Base-by-base conservation (phyloP, 2,329 filamentous ascomycete species). In the Fusarium sp. region DNA sequence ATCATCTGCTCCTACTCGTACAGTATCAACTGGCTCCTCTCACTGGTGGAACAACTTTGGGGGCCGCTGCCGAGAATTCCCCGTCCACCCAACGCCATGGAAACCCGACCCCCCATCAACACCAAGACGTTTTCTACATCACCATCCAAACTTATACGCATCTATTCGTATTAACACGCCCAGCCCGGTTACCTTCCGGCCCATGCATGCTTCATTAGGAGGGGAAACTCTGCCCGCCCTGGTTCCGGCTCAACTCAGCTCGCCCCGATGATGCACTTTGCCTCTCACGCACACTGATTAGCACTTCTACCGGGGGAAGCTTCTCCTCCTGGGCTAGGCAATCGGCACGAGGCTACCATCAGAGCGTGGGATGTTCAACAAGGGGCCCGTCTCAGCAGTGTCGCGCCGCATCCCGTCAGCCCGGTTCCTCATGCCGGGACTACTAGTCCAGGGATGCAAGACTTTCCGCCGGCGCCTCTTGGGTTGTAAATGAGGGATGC, bases 41-140 rank as follows among this genome's bases (percentile, higher is more conserved):
- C 61, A 77, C 62, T 73, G 71, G 71, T 73, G 71, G 71, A 73
- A 73, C 69, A 73, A 69, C 74, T 77, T 77, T 77, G 75, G 75
- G 75, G 75, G 75, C 59, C 57, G 55, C 33, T 35, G 27, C 35
- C 42, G 62, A 59, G 51, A 64, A 70, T 68, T 67, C 62, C 51
- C 67, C 71, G 58, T 66, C 75, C 68, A 60, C 44, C 55, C 24
- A 65, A 35, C 55, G 31, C 33, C 42, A 38, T 44, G 14, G 27
- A 31, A 29, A 29, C 27, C 27, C 31, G 24, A 27, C 46, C 46
- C 62, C 53, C 55, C 62, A 66, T 66, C 64, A 66, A 66, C 66
- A 71, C 60, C 70, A 73, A 36, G 16, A 22, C 56, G 49, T 33
- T 61, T 46, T 46, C 4, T 16, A 46, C 46, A n/a, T 12, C 46